Evolutionary conservation across 202 grass and related monocot species (phyloP).

Genomic region (Schoenoplectus tabernaemontani): DNA sequence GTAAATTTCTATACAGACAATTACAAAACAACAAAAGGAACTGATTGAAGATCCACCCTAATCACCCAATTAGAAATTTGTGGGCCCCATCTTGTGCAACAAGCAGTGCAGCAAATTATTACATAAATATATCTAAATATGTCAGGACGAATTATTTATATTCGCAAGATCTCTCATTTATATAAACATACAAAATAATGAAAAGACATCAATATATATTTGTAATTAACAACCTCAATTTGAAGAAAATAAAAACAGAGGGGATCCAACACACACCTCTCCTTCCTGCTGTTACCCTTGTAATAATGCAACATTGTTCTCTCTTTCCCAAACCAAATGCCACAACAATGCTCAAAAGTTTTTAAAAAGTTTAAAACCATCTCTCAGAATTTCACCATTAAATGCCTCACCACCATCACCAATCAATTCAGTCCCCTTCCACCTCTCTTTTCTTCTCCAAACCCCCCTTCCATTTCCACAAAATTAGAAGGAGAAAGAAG

Average conservation of each 20-base stretch:
- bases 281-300: not conserved
- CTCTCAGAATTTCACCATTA: slow-evolving; percentile 20
- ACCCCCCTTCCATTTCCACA: slow-evolving; percentile 36
- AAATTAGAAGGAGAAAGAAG: slow-evolving; percentile 28
- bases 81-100: not conserved
- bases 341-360: slow-evolving; percentile 14
- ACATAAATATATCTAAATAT: not conserved
- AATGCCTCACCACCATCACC: slow-evolving; percentile 29
- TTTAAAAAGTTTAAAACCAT: not conserved
- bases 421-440: slow-evolving; percentile 30
- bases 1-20: not conserved
- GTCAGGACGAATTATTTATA: not conserved
- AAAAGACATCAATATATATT: not conserved
- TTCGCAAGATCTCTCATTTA: not conserved
- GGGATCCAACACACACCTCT: not conserved
- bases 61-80: not conserved
- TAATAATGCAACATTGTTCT: slow-evolving; percentile 31
- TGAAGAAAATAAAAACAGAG: not conserved
- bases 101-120: not conserved
- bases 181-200: not conserved
- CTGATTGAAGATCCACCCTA: not conserved
- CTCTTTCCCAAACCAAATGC: not conserved
- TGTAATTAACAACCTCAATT: not conserved
- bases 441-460: slow-evolving; percentile 28
- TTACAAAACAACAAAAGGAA: not conserved